Percentiles rank a stretch among this genome's conserved stretches.
Conservation (phyloP, 306 rosid genomes). For the Quercus robur region DNA sequence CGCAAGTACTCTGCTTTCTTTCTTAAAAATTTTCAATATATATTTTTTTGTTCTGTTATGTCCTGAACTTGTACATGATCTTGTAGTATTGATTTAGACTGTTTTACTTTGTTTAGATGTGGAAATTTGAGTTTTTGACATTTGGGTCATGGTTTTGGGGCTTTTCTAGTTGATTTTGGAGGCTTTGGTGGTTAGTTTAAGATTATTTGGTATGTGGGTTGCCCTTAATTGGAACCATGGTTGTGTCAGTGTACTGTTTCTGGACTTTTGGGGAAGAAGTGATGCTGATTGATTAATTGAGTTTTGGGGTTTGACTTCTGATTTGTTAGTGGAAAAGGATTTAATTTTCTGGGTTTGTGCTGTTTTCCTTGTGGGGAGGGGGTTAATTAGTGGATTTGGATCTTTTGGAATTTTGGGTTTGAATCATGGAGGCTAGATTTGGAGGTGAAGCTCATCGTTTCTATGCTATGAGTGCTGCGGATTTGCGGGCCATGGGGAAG, state of each 20-base stretch:
- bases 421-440: slow-evolving; percentile 66
- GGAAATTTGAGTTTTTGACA: slow-evolving; percentile 2
- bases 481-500: slow-evolving; percentile 47
- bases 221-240: slow-evolving; percentile 48
- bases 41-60: background rate
- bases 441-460: slow-evolving; percentile 46
- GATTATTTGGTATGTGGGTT: slow-evolving; percentile 41
- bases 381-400: slow-evolving; percentile 2
- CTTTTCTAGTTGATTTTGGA: slow-evolving; percentile 24
- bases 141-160: background rate
- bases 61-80: slow-evolving; percentile 10
- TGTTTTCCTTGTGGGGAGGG: background rate
- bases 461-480: slow-evolving; percentile 42
- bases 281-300: slow-evolving; percentile 39
- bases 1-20: background rate
- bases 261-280: slow-evolving; percentile 51
- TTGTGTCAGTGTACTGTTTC: slow-evolving; percentile 42
- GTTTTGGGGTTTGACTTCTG: slow-evolving; percentile 15
- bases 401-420: slow-evolving; percentile 8
- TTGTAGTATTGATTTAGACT: background rate
- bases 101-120: background rate
- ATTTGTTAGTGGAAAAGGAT: slow-evolving; percentile 16
- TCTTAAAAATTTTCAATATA: background rate
- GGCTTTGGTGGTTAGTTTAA: slow-evolving; percentile 18
- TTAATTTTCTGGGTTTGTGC: background rate